These are phyloP conservation scores for Harrya chromipes DNA, from an alignment of 768 basidiomycete species.

Conservation along the genomic window DNA sequence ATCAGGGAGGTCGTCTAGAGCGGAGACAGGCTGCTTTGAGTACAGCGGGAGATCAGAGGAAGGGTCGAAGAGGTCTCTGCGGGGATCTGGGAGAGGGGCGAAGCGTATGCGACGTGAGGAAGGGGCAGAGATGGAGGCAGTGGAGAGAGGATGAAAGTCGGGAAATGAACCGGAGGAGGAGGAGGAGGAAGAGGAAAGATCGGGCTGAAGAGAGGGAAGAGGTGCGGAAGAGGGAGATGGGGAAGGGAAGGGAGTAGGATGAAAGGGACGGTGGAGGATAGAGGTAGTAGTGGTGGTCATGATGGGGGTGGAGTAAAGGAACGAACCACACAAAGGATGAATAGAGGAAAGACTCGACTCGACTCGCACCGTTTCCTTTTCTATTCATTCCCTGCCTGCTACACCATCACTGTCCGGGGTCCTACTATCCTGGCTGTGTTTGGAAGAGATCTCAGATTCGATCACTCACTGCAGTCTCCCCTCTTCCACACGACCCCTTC, in stretches of 20 bases:
- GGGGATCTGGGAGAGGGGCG: constrained; percentile 81
- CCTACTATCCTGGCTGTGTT: no score
- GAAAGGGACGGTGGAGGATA: constrained; percentile 17
- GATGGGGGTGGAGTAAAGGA: background rate
- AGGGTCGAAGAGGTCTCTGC: constrained; percentile 37
- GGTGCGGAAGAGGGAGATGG: constrained; percentile 7
- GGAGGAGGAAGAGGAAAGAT: constrained; percentile 18
- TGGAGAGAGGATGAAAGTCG: constrained; percentile 13
- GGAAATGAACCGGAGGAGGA: constrained; percentile 21
- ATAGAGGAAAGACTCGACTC: background rate
- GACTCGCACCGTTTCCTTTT: constrained; percentile 10
- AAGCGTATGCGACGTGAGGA: constrained; percentile 58
- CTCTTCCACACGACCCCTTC: no score
- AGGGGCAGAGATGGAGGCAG: background rate
- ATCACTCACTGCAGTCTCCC: no score
- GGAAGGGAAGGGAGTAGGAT: constrained; percentile 2
- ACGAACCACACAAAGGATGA: constrained; percentile 8
- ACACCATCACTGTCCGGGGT: no score
- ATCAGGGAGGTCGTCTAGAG: constrained; percentile 4
- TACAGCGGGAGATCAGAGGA: constrained; percentile 33
- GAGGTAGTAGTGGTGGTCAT: constrained; percentile 16
- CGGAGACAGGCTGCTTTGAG: constrained; percentile 3
- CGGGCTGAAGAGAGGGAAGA: constrained; percentile 15
- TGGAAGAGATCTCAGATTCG: no score
- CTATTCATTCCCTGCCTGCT: constrained; percentile 1